Percentiles rank a stretch among this genome's conserved stretches.
phyloP scores from a whole-genome alignment of 306 rosid genomes.

The Vicia sativa region DNA sequence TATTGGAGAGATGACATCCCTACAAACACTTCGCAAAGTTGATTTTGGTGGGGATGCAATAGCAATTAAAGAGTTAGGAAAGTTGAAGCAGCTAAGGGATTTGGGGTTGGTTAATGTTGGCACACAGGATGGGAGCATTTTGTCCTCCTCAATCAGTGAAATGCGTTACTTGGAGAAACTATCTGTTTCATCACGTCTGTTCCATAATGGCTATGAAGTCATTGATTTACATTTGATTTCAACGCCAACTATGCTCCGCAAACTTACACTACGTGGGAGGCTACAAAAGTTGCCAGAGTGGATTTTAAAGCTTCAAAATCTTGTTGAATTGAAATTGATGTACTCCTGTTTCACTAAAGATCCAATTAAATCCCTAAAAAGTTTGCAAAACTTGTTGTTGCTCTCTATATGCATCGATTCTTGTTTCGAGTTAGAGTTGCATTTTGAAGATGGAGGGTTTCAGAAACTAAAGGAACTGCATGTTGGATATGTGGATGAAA shows the following conservation, averaged over 20 bases:
- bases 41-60: background rate
- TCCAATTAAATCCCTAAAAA: background rate
- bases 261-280: background rate
- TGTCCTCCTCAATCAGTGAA: background rate
- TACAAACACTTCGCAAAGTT: background rate
- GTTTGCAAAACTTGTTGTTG: background rate
- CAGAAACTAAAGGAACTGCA: background rate
- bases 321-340: background rate
- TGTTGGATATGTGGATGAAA: background rate
- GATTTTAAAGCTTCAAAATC: background rate
- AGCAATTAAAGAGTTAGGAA: constrained; percentile 3
- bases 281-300: background rate
- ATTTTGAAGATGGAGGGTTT: background rate
- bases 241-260: background rate
- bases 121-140: background rate
- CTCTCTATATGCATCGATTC: rapidly evolving
- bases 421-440: no score
- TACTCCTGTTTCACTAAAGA: no score
- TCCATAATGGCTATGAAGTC: background rate
- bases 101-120: background rate
- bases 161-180: background rate
- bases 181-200: rapidly evolving
- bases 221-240: background rate
- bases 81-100: background rate
- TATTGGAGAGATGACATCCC: background rate